Conservation (phyloP, 1,284 basidiomycete species). For the Inonotus hispidus region DNA sequence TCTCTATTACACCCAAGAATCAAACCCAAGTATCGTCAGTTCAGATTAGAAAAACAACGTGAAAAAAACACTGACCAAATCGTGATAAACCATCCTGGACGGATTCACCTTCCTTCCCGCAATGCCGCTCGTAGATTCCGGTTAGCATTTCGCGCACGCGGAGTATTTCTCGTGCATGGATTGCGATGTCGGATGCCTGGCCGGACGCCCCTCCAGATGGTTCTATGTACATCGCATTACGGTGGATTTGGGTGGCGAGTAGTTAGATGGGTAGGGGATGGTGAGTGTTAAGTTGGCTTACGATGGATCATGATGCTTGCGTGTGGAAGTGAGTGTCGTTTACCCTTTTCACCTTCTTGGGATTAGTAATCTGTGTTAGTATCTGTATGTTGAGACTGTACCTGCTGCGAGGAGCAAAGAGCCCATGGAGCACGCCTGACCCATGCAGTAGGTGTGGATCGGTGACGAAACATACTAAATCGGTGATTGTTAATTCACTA, state of each 20-base stretch:
- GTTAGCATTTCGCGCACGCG: constrained; percentile 79
- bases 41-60: not conserved
- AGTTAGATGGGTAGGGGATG: too few relatives aligned
- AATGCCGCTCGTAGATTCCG: constrained; percentile 80
- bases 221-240: constrained; percentile 43
- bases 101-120: constrained; percentile 59
- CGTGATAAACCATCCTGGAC: constrained; percentile 59
- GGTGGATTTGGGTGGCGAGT: too few relatives aligned
- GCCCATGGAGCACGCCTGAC: constrained; percentile 92
- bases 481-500: not conserved
- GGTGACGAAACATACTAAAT: constrained; percentile 83
- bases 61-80: constrained; percentile 51
- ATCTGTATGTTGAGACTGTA: constrained; percentile 10
- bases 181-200: constrained; percentile 90
- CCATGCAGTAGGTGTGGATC: constrained; percentile 92
- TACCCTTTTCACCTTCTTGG: constrained; percentile 64
- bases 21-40: not conserved
- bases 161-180: constrained; percentile 90
- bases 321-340: constrained; percentile 85
- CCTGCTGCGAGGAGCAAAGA: constrained; percentile 84
- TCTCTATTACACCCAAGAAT: constrained; percentile 52
- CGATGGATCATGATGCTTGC: constrained; percentile 97
- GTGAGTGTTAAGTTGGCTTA: constrained; percentile 36
- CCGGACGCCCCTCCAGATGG: constrained; percentile 92
- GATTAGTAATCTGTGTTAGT: not conserved